Evolutionary conservation across 1,284 basidiomycete species (phyloP).

Genomic region (Trametes sp.): DNA sequence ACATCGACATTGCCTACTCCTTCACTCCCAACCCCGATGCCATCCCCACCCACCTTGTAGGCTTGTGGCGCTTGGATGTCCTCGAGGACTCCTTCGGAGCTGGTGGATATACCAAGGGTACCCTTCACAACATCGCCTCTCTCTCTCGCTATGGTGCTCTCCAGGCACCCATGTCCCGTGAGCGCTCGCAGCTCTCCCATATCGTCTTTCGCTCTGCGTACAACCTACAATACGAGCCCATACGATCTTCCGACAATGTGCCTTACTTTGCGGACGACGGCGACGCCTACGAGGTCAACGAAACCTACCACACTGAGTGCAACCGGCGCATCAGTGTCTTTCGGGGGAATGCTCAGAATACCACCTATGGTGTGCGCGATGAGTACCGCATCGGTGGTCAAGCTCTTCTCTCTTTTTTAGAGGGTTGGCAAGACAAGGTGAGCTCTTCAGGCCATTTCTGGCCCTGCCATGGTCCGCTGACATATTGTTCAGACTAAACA

Average conservation of each 20-base stretch:
- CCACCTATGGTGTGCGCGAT: neutral
- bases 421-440: neutral
- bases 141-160: neutral
- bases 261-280: conserved; percentile 7
- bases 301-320: neutral
- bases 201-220: conserved; percentile 2
- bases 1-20: neutral
- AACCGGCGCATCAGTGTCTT: neutral
- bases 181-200: neutral
- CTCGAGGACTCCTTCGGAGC: neutral
- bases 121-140: neutral
- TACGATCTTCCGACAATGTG: neutral
- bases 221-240: conserved; percentile 5
- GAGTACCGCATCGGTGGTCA: neutral
- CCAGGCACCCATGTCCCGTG: neutral
- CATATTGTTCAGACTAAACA: neutral
- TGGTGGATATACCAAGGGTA: neutral
- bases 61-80: neutral
- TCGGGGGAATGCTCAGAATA: neutral
- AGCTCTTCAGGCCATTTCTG: neutral
- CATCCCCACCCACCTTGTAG: neutral
- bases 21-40: neutral
- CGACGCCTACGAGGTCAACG: conserved; percentile 6
- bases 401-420: neutral
- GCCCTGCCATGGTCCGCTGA: neutral